phyloP scores from a whole-genome alignment of 768 basidiomycete species.

The Lactarius hatsudake region DNA sequence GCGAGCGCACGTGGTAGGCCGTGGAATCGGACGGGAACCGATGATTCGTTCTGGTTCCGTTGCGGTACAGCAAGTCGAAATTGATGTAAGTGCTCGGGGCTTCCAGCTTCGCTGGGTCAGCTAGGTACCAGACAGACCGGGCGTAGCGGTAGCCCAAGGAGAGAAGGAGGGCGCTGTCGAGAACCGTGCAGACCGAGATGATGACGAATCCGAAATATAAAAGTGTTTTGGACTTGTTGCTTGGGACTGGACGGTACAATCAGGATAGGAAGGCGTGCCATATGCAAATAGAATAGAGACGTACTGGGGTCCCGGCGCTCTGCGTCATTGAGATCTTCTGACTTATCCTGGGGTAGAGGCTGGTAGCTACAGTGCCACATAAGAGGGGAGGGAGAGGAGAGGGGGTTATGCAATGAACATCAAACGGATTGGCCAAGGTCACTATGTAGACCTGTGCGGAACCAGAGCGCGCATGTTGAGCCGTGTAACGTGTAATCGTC shows the following conservation, averaged over 20 bases:
- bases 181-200: not conserved
- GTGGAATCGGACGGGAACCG: conserved; percentile 10
- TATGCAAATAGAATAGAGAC: not conserved
- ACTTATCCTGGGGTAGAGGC: not conserved
- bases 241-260: not conserved
- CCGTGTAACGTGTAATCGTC: too few species aligned
- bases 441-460: too few species aligned
- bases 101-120: conserved; percentile 5
- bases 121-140: not conserved
- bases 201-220: conserved; percentile 1
- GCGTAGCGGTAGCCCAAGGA: conserved; percentile 13
- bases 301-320: conserved; percentile 8
- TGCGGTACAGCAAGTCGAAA: conserved; percentile 19
- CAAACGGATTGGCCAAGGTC: not conserved
- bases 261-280: not conserved
- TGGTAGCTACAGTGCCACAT: conserved; percentile 14
- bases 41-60: conserved; percentile 8
- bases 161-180: conserved; percentile 8
- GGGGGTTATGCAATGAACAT: not conserved
- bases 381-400: not conserved
- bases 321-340: not conserved
- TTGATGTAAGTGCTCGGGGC: conserved; percentile 18
- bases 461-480: too few species aligned
- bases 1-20: conserved; percentile 13
- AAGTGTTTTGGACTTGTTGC: not conserved